Base-by-base conservation (phyloP, 2,329 filamentous ascomycete species). In the Gremmenia infestans region DNA sequence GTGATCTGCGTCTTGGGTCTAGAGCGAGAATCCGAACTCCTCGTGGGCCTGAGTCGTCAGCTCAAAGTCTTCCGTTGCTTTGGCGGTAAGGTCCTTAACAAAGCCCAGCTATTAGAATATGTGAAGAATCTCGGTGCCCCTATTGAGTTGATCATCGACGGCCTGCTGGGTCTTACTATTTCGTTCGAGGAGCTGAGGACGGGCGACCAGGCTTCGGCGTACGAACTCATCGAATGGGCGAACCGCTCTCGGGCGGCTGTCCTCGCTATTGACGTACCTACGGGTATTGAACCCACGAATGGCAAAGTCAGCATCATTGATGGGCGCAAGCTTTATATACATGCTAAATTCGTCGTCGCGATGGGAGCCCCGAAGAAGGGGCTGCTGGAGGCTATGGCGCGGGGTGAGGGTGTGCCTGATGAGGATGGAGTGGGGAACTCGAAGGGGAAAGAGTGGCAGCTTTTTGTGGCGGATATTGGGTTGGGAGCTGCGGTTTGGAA, bases 161-260 rank as follows among this genome's bases (percentile, higher is more conserved):
- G 91, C 1, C 76, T 97, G 12, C 82, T 99, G 4, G 91, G 91
- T 3, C 82, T 94, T 60, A 91, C 94, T 46, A 84, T 91, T 55
- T 87, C 89, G 2, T 97, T 97, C 67, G 91, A 97, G 63, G 91
- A 95, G 64, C 78, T 97, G 28, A 83, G 90, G 37, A 88, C 86
- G 2, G 87, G 88, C 15, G 89, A 96, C 62, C 90, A 95, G 69
- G 85, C 87, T 3, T 88, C 87, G 0, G 89, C 91, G 0, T 92
- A 95, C 67, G 88, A 95, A 68, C 82, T 97, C 67, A 94, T 97
- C 67, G 88, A 91, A 60, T 97, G 92, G 91, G 88, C 91, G 2
- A 97, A 97, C 69, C 87, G 91, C 61, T 89, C 87, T 68, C 89
- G 91, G 61, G 86, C 91, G 0, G 85, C 87, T 56, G 87, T 94